Base-by-base conservation (phyloP, 225 moss, liverwort and hornwort species). In the Straminergon stramineum region DNA sequence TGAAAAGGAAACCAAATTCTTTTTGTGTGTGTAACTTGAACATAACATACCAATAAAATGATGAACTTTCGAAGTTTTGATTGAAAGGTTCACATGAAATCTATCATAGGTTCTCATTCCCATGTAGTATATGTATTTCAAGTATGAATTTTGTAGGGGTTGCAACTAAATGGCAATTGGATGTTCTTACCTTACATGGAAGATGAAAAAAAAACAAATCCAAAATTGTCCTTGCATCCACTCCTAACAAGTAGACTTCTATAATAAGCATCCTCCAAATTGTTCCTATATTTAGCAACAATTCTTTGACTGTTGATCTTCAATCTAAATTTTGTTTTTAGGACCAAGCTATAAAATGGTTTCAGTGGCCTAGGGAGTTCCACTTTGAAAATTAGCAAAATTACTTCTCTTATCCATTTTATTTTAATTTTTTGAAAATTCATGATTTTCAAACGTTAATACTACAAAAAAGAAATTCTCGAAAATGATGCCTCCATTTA, bases 321-420 rank as follows among this genome's bases (percentile, higher is more conserved):
- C 3, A n/a, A n/a, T 73, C 5, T 43, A 27, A 1, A 73, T 73
- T 15, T 73, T 16, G 9, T 5, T 27, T 20, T 21, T 5, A 4
- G 17, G 17, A 17, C 32, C 32, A 65, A 65, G 15, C 17, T 17
- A 65, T 17, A 5, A 4, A 2, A 31, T 8, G 1, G 1, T 65
- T 34, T 8, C 2, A 34, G 0, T 17, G 2, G 12, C 4, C 2
- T 13, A 21, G 11, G n/a, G n/a, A n/a, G n/a, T n/a, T n/a, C n/a
- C n/a, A n/a, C n/a, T n/a, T n/a, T n/a, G n/a, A n/a, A n/a, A n/a
- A n/a, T n/a, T n/a, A n/a, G n/a, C n/a, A n/a, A 63, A 63, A 31
- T 31, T 15, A 63, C 63, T 15, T 15, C 4, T 30, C 15, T 31
- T 63, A 64, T 64, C 31, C 7, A 15, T 16, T 7, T 1, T 31